These are phyloP conservation scores for Diaporthe sp. DNA, from an alignment of 2,329 filamentous ascomycete genomes.

Conservation along the genomic window DNA sequence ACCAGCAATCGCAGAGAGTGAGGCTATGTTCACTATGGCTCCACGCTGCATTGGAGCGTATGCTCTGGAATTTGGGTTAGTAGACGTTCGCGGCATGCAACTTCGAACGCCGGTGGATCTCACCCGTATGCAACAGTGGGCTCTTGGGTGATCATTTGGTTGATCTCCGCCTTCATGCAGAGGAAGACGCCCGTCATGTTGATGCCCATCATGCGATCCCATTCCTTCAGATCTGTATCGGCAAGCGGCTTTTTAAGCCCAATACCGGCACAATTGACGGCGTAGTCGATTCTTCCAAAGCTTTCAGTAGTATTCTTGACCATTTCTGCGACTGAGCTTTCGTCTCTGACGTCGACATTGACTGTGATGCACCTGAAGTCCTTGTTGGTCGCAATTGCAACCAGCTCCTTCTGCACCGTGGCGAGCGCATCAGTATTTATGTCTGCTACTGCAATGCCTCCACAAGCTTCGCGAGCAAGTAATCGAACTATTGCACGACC, in stretches of 20 bases:
- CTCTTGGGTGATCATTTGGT: background rate
- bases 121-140: background rate
- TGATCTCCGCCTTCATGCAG: conserved; percentile 2
- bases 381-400: background rate
- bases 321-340: background rate
- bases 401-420: background rate
- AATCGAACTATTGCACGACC: background rate
- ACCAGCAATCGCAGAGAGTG: background rate
- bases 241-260: conserved; percentile 29
- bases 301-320: background rate
- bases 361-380: background rate
- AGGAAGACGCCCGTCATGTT: conserved; percentile 13
- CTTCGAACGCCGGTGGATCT: background rate
- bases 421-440: background rate
- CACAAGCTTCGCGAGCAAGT: background rate
- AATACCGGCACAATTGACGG: conserved; percentile 1
- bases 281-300: background rate
- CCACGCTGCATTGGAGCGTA: background rate
- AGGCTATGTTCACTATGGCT: conserved; percentile 15
- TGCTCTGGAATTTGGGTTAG: background rate
- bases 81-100: accelerated
- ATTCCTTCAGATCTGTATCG: conserved; percentile 26
- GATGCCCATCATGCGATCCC: conserved; percentile 18
- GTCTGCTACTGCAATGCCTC: background rate
- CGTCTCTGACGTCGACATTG: background rate